Base-by-base conservation (phyloP, 257 asterid genomes). In the Scutellaria minor region DNA sequence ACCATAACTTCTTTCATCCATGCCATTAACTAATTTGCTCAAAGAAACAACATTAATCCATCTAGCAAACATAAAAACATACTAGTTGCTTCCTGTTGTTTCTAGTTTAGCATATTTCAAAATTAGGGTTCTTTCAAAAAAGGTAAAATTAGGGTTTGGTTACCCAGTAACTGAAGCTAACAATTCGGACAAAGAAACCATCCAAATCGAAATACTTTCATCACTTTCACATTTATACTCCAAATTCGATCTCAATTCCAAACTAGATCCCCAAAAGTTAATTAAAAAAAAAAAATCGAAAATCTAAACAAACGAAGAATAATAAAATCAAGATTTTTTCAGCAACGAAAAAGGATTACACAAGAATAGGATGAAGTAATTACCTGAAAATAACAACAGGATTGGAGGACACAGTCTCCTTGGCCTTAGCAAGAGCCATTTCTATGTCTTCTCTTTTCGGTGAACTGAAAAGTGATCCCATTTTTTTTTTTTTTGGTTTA, bases 381-480 rank as follows among this genome's bases (percentile, higher is more conserved):
- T 37, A 83, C 96, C 97, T 89, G 87, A 89, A 91, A 54, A 91
- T 85, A 48, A 91, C 93, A 65, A 85, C 91, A 9, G 93, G 87
- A 46, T 82, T 80, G 11, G 96, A 89, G 12, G 92, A 86, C 56
- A 89, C 97, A 39, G 82, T 78, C 82, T 89, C 82, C 63, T 91
- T 83, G 39, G 83, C 91, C 77, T 91, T 91, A 14, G 82, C 70
- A 76, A 87, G 89, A 70, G 90, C 89, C 82, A 75, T 83, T 45
- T 87, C 87, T 9, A 86, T 58, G n/a, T 83, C 83, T 71, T 86
- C 90, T 56, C 77, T 82, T 11, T 66, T 81, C 75, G 60, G 61
- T 52, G 91, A 84, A 76, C 96, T 89, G 61, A 91, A 66, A 11
- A 78, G 0, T 42, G 95, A 89, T 72, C 96, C 96, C 96, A 89